Conservation (phyloP, 495 filamentous ascomycete genomes). For the Apiosordaria backusii region DNA sequence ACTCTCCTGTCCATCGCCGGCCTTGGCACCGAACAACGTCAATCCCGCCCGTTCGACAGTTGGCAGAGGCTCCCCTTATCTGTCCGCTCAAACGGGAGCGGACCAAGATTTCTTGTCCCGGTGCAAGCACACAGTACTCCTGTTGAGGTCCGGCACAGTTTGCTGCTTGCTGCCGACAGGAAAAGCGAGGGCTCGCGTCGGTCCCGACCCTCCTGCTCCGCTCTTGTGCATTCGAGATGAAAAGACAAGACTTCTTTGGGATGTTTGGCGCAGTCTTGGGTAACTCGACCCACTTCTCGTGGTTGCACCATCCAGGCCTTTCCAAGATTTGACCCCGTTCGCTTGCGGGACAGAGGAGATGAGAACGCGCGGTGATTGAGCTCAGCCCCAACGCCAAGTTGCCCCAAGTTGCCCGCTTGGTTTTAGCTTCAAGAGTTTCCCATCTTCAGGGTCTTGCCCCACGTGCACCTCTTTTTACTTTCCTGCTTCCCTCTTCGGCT, state of each 20-base stretch:
- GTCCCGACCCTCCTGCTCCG: not conserved
- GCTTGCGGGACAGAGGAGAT: conserved; percentile 5
- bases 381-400: conserved; percentile 5
- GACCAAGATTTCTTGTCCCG: not conserved
- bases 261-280: not conserved
- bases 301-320: not conserved
- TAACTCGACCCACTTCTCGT: not conserved
- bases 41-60: not conserved
- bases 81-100: not conserved
- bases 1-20: not conserved
- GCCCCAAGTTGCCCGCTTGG: conserved; percentile 1
- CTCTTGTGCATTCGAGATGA: not conserved
- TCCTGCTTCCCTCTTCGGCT: not conserved
- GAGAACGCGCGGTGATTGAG: not conserved
- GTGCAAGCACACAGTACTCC: too few relatives aligned
- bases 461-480: not conserved
- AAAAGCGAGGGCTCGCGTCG: not conserved
- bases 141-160: not conserved
- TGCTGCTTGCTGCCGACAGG: too few relatives aligned
- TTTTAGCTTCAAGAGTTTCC: not conserved
- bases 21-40: not conserved
- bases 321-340: conserved; percentile 1
- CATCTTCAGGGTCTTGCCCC: not conserved
- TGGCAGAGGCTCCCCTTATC: not conserved
- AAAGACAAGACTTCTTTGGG: not conserved